phyloP scores from a whole-genome alignment of 2,329 filamentous ascomycete species.

The Cordyceps sp. region DNA sequence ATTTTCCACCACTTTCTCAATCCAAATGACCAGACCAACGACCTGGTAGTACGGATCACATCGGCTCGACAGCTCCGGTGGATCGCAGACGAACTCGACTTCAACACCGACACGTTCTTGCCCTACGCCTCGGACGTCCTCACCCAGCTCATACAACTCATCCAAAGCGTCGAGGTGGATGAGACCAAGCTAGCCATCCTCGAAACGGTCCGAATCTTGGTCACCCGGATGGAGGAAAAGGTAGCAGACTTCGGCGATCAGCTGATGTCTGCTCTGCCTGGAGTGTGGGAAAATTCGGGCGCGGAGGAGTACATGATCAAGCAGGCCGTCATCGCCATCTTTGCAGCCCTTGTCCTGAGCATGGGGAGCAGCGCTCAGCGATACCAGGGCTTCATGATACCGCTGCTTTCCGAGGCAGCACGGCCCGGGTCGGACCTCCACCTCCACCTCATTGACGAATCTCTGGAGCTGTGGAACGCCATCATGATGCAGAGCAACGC shows the following conservation, averaged over 20 bases:
- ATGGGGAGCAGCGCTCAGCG: slow-evolving; percentile 63
- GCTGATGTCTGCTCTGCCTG: slow-evolving; percentile 65
- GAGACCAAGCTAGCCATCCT: slow-evolving; percentile 86
- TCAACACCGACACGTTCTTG: slow-evolving; percentile 54
- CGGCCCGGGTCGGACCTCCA: slow-evolving; percentile 59
- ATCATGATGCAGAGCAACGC: slow-evolving; percentile 51
- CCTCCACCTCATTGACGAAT: slow-evolving; percentile 79
- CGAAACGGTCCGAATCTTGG: slow-evolving; percentile 68
- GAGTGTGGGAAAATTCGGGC: slow-evolving; percentile 70
- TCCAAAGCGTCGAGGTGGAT: slow-evolving; percentile 61
- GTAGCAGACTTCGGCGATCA: slow-evolving; percentile 55
- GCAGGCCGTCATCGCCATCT: slow-evolving; percentile 75
- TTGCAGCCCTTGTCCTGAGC: slow-evolving; percentile 70
- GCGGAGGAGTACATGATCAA: slow-evolving; percentile 80
- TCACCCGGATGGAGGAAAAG: slow-evolving; percentile 64
- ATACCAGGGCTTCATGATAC: slow-evolving; percentile 67
- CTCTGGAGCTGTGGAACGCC: slow-evolving; percentile 73
- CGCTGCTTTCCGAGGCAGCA: slow-evolving; percentile 66
- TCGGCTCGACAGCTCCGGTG: slow-evolving; percentile 71
- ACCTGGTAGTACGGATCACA: slow-evolving; percentile 81
- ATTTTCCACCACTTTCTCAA: slow-evolving; percentile 80
- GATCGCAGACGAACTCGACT: slow-evolving; percentile 73
- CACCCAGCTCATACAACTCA: slow-evolving; percentile 55
- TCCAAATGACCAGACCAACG: slow-evolving; percentile 61
- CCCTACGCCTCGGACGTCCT: slow-evolving; percentile 64